Base-by-base conservation (phyloP, 306 rosid species). In the Inga oerstediana region DNA sequence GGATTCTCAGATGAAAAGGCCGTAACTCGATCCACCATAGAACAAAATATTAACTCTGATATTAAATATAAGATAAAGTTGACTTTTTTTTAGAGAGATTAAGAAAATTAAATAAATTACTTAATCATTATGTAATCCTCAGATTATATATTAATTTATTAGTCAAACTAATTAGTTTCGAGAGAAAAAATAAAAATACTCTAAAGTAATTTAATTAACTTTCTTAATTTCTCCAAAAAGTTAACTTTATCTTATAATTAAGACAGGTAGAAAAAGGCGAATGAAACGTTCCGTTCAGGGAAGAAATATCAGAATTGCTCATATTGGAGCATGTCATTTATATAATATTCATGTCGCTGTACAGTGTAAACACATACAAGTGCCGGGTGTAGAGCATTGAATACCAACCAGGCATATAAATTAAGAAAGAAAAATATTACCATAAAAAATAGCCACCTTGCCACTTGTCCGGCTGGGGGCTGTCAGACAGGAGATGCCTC, bases 401-500 rank as follows among this genome's bases (percentile, higher is more conserved):
- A 67, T n/a, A 27, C 44, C 13, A 34, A 52, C 6, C 35, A 66
- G 46, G 69, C 37, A 41, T 2, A 49, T 39, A 13, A 44, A 61
- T 4, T 2, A 30, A 56, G 48, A 45, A 73, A 0, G 5, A 32
- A 65, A 13, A 65, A 32, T 14, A 65, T 37, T 80, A 32, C 65
- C 48, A 20, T 66, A 41, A 76, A 75, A 74, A 66, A 48, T 75
- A 10, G 66, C 24, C 66, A 58, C 70, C 56, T 72, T 22, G 10
- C 17, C 44, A 72, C 49, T 68, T 11, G 43, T 22, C 30, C 66
- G 41, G 34, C 65, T 59, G 76, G 79, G 51, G 32, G 52, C 77
- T 65, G 66, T 82, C 48, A 35, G 20, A 78, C 74, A 83, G 4
- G 37, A 72, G 70, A 78, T 32, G 76, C 54, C 35, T 68, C 66